A percentile compares a stretch with the other conserved stretches of the same genome.
These are phyloP conservation scores for Macrophomina tecta DNA, from an alignment of 2,329 filamentous ascomycete genomes.

Conservation along the genomic window DNA sequence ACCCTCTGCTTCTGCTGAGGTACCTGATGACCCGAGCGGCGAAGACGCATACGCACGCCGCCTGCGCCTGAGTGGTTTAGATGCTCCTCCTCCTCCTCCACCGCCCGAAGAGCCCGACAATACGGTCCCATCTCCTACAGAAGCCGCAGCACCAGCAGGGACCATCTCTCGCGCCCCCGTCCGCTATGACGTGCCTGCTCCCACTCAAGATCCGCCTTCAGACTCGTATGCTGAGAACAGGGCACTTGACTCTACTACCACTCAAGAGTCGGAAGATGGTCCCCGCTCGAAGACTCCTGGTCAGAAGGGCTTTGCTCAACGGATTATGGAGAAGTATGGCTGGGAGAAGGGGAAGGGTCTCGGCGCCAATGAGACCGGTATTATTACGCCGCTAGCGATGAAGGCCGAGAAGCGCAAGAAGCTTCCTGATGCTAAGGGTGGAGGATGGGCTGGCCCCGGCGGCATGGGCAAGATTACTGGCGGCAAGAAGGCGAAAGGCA, in stretches of 20 bases:
- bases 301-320: conserved; percentile 82
- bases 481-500: conserved; percentile 63
- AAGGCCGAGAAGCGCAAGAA: conserved; percentile 77
- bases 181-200: conserved; percentile 66
- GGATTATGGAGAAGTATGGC: conserved; percentile 91
- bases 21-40: conserved; percentile 63
- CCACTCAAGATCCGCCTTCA: conserved; percentile 52
- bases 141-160: conserved; percentile 37
- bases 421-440: conserved; percentile 77
- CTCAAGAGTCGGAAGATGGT: conserved; percentile 37
- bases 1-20: conserved; percentile 31
- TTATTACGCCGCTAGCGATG: conserved; percentile 81
- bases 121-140: conserved; percentile 22
- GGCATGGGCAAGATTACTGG: conserved; percentile 80
- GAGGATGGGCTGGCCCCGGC: conserved; percentile 73
- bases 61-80: conserved; percentile 58
- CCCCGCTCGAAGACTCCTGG: conserved; percentile 72
- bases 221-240: conserved; percentile 50
- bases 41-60: conserved; percentile 74
- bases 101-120: conserved; percentile 32
- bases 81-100: conserved; percentile 39
- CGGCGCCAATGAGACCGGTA: conserved; percentile 81
- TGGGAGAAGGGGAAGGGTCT: conserved; percentile 89
- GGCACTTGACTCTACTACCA: conserved; percentile 37
- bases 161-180: conserved; percentile 81